Base-by-base conservation (phyloP, 2,329 filamentous ascomycete species). In the Hansfordia pulvinata region DNA sequence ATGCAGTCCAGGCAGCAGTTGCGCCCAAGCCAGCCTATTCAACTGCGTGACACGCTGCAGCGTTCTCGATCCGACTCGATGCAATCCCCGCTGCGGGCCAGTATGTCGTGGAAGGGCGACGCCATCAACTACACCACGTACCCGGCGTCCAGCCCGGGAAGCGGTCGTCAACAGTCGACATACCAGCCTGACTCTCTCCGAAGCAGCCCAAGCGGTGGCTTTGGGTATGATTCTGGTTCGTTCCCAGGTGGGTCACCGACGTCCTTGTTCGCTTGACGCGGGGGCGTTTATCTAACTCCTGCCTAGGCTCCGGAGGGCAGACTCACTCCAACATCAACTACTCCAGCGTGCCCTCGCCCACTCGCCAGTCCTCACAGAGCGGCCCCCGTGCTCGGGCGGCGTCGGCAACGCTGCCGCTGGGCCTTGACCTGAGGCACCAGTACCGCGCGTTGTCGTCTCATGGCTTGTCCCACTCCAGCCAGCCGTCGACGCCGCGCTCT, bases 81-180 rank as follows among this genome's bases (percentile, higher is more conserved):
- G 10, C 66, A 73, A 32, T 74, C 69, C 10, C 67, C 69, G 3
- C 48, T 75, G 23, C 56, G 69, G 19, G 59, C 69, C 8, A 69
- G 63, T 41, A 69, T 74, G 64, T 65, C 68, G 9, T 76, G 70
- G 70, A 74, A 73, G 44, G 64, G 65, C 10, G 65, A 69, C 33
- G 53, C 62, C 2, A 60, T 74, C 30, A 67, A 72, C 38, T 75
- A 72, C 41, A 58, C 54, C 8, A 58, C 54, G 8, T 72, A 69
- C 39, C 55, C 62, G 7, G 56, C 53, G 30, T 43, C 49, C 6
- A 69, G 62, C 39, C 58, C 67, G 4, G 47, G 63, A 19, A 49
- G 50, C 22, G 55, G 56, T 20, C 52, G 64, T 26, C 62, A 64
- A 19, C 55, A 57, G 23, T 55, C 63, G 16, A 37, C 64, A 17